Base-by-base conservation (phyloP, 306 rosid species). In the Rosa lucieae region DNA sequence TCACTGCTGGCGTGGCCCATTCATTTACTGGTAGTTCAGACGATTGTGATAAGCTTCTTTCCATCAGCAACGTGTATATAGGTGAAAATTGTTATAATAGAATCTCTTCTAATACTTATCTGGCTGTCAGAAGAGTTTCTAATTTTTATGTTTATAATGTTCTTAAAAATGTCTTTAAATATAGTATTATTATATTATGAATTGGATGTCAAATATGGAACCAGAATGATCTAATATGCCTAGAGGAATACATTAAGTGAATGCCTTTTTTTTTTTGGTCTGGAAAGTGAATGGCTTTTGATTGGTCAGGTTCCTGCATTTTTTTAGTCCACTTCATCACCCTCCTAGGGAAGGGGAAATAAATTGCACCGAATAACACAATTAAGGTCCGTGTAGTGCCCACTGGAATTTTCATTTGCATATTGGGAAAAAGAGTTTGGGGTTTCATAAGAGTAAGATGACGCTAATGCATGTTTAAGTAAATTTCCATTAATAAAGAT, bases 11-110 rank as follows among this genome's bases (percentile, higher is more conserved):
- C 81, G 98, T 95, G 61, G 71, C 94, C 77, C 99, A 95, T 87
- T 92, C 99, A 77, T 95, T 95, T 90, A 91, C 99, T 21, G 99
- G 85, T 73, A 84, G 90, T 77, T 84, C 84, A 52, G 99, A 91
- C 61, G 98, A 95, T 83, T 67, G 96, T 66, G 84, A 71, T 70
- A 92, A 86, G 86, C 97, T 95, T 89, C 98, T 92, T 77, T 82
- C 91, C 66, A 87, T 92, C 83, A 86, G 80, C 73, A 89, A 92
- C 71, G 87, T 92, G 84, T 91, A 91, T 80, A 89, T 95, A 73
- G 97, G 98, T 95, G 85, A 84, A 67, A 29, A 21, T 78, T 72
- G 47, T 6, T 14, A 40, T n/a, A 20, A 8, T 21, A 58, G n/a
- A 7, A 46, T 75, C 3, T 55, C 20, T 53, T 73, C 20, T 10